Conservation (phyloP, 352 stramenopile species). For the Phytophthora melonis region DNA sequence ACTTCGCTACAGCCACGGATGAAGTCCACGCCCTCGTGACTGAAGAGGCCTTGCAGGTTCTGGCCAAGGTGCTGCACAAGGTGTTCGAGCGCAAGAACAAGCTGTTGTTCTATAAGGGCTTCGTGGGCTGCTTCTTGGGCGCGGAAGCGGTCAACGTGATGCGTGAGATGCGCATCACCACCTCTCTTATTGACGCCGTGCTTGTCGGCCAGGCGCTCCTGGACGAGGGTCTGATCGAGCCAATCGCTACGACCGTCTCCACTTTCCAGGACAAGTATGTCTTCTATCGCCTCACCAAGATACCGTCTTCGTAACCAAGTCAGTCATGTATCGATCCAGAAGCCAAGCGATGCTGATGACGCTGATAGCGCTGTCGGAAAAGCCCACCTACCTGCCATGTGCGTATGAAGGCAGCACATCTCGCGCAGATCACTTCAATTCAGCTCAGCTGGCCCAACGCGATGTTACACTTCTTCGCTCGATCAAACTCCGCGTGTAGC, state of each 20-base stretch:
- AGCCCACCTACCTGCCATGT: conserved; percentile 12
- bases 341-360: conserved; percentile 16
- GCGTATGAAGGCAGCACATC: conserved; percentile 32
- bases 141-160: conserved; percentile 88
- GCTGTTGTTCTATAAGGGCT: conserved; percentile 89
- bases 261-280: conserved; percentile 91
- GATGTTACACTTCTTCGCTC: conserved; percentile 13
- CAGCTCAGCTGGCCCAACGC: conserved; percentile 2
- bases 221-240: conserved; percentile 83
- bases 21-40: conserved; percentile 86
- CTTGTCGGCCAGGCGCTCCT: conserved; percentile 83
- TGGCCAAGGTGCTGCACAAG: conserved; percentile 78
- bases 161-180: conserved; percentile 76
- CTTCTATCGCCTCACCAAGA: conserved; percentile 81
- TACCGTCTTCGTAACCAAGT: conserved; percentile 46
- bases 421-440: conserved; percentile 11
- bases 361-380: conserved; percentile 9
- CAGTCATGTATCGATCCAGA: conserved; percentile 14
- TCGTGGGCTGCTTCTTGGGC: conserved; percentile 82
- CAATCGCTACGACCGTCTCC: conserved; percentile 71
- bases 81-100: conserved; percentile 92
- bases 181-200: conserved; percentile 79
- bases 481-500: conserved; percentile 1
- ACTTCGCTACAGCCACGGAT: conserved; percentile 78
- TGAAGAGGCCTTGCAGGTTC: conserved; percentile 73